Percentiles rank a stretch among this genome's conserved stretches.
phyloP scores from a whole-genome alignment of 768 basidiomycete species.

The Podaxis rugospora region DNA sequence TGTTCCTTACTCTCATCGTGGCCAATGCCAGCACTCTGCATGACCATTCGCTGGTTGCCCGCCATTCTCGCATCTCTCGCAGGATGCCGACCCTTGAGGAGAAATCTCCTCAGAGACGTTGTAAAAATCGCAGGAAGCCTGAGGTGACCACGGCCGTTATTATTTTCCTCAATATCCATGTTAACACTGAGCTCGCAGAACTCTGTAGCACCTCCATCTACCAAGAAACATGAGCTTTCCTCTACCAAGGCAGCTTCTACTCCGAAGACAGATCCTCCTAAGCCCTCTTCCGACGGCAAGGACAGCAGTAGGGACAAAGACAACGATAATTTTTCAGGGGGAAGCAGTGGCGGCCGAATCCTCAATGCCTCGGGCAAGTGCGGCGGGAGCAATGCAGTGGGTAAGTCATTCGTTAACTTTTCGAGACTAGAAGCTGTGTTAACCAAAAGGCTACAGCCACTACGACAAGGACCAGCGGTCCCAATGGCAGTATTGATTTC shows the following conservation, averaged over 20 bases:
- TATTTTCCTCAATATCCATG: background rate
- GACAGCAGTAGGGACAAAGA: background rate
- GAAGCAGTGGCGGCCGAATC: constrained; percentile 8
- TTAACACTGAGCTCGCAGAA: background rate
- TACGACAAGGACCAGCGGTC: constrained; percentile 48
- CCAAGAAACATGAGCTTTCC: constrained; percentile 6
- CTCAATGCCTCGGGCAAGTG: constrained; percentile 10
- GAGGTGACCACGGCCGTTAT: background rate
- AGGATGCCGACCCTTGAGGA: constrained; percentile 2
- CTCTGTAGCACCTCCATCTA: constrained; percentile 1
- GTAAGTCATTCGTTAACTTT: constrained; percentile 28
- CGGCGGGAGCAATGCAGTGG: constrained; percentile 13
- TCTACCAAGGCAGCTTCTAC: constrained; percentile 9
- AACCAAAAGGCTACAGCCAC: constrained; percentile 31
- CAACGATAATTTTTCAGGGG: constrained; percentile 2
- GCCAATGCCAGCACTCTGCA: constrained; percentile 30
- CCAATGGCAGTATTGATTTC: constrained; percentile 72
- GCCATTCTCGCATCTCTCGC: constrained; percentile 23
- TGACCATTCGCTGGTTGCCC: constrained; percentile 25
- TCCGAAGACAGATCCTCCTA: constrained; percentile 1
- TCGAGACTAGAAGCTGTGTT: background rate
- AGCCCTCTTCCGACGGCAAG: background rate
- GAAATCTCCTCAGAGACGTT: constrained; percentile 20
- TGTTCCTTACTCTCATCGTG: constrained; percentile 31
- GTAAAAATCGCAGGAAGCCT: constrained; percentile 17